Percentiles rank a stretch among this genome's conserved stretches.
These are phyloP conservation scores for Russula brevipes DNA, from an alignment of 768 basidiomycete species.

Conservation along the genomic window DNA sequence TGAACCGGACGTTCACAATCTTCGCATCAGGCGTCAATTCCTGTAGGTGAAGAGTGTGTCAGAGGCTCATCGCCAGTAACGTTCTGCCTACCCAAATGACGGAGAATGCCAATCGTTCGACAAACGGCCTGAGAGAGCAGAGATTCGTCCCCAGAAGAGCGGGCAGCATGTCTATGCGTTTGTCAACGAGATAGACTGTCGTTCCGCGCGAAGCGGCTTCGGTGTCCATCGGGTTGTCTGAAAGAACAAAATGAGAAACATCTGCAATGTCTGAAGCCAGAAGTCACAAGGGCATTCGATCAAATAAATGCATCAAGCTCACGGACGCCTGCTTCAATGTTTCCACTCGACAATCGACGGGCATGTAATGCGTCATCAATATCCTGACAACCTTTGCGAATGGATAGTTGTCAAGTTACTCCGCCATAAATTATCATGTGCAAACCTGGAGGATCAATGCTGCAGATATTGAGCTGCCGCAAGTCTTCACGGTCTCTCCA, in stretches of 20 bases:
- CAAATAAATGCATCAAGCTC: conserved; percentile 37
- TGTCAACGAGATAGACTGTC: conserved; percentile 97
- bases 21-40: conserved; percentile 86
- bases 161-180: conserved; percentile 98
- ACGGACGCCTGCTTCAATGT: conserved; percentile 98
- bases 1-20: conserved; percentile 86
- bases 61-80: conserved; percentile 2
- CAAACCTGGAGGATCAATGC: conserved; percentile 92
- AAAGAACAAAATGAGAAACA: conserved; percentile 90
- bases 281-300: neutral
- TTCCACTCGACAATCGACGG: conserved; percentile 77
- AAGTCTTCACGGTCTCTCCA: conserved; percentile 90
- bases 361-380: conserved; percentile 98
- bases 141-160: conserved; percentile 90
- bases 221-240: conserved; percentile 92
- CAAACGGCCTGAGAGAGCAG: conserved; percentile 86
- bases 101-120: conserved; percentile 93
- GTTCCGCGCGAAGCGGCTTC: conserved; percentile 96
- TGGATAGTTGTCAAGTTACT: conserved; percentile 11
- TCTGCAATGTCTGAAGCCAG: conserved; percentile 83
- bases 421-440: neutral
- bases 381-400: conserved; percentile 77
- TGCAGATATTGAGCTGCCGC: conserved; percentile 81
- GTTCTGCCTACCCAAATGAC: conserved; percentile 80
- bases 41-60: conserved; percentile 40